Base-by-base conservation (phyloP, 2,329 filamentous ascomycete genomes). In the Ascochyta viciae-villosae region DNA sequence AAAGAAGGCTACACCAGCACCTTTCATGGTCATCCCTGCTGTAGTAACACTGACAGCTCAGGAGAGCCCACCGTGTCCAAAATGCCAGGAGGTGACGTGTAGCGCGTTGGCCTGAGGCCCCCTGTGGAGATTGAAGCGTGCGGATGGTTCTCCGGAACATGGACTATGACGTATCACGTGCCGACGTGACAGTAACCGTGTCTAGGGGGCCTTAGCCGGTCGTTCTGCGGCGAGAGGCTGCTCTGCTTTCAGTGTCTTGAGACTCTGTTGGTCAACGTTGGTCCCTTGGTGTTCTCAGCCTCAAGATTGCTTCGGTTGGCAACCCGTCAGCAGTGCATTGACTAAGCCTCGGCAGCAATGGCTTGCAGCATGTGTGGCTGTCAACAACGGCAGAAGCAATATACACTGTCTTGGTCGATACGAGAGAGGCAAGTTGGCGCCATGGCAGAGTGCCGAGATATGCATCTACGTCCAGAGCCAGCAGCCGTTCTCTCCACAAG, bases 101-200 rank as follows among this genome's bases (percentile, higher is more conserved):
- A 15, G 26, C 31, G 31, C 19, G 26, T 39, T 41, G 16, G 38
- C 33, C 4, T 19, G 12, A 23, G n/a, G 45, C n/a, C 19, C 27
- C 27, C 26, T 31, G 35, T 38, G 23, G 27, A 33, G 13, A 19
- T 29, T 27, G 4, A 31, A 24, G 16, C 23, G 19, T 24, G 41
- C 46, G 31, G 38, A 35, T 29, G 5, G n/a, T 34, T 16, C 15
- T 50, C 52, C 34, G 35, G 13, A 4, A 23, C 16, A 39, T 23
- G 16, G 16, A 12, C 29, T 13, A 50, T 45, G 52, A 41, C 46
- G 42, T 50, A 40, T 56, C 53, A 51, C 53, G 53, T 56, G 53
- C 27, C 22, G 13, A 31, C 53, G 53, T 51, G 53, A 24, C 39
- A 16, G 8, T 22, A 31, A 24, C 37, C 53, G 29, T 42, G 47